These are phyloP conservation scores for Purshia tridentata DNA, from an alignment of 306 rosid genomes.

Conservation along the genomic window DNA sequence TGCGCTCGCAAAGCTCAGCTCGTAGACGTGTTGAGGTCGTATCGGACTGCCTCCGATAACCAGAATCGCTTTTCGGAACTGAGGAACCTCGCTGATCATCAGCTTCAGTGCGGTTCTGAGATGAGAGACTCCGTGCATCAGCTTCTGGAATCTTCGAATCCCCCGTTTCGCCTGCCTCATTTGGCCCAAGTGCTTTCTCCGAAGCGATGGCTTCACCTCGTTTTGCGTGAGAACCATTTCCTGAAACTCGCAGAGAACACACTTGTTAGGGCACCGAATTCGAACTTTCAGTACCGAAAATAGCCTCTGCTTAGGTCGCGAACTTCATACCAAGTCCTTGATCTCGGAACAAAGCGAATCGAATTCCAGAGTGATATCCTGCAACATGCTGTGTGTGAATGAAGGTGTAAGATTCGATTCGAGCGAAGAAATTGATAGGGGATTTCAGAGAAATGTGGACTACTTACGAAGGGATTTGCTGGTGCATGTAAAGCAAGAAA, in stretches of 20 bases:
- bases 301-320: too few relatives aligned
- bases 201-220: constrained; percentile 51
- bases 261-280: constrained; percentile 11
- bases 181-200: constrained; percentile 60
- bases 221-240: constrained; percentile 41
- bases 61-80: constrained; percentile 46
- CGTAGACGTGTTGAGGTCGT: constrained; percentile 69
- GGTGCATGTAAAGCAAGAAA: constrained; percentile 82
- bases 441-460: neutral
- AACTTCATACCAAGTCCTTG: constrained; percentile 60
- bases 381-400: constrained; percentile 55
- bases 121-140: constrained; percentile 54
- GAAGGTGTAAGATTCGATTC: neutral
- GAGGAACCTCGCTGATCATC: constrained; percentile 45
- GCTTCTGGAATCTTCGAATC: constrained; percentile 67
- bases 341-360: constrained; percentile 49
- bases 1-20: constrained; percentile 47
- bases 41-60: constrained; percentile 76
- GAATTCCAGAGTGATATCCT: constrained; percentile 68
- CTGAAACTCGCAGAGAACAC: constrained; percentile 37
- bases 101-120: constrained; percentile 61
- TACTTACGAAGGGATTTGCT: constrained; percentile 86
- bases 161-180: constrained; percentile 77
- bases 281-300: constrained; percentile 4
- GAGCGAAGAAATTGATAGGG: neutral